Evolutionary conservation across 257 asterid species (phyloP), one percentile per base, ranked within the genome.

Genomic region (Mitragyna speciosa): DNA sequence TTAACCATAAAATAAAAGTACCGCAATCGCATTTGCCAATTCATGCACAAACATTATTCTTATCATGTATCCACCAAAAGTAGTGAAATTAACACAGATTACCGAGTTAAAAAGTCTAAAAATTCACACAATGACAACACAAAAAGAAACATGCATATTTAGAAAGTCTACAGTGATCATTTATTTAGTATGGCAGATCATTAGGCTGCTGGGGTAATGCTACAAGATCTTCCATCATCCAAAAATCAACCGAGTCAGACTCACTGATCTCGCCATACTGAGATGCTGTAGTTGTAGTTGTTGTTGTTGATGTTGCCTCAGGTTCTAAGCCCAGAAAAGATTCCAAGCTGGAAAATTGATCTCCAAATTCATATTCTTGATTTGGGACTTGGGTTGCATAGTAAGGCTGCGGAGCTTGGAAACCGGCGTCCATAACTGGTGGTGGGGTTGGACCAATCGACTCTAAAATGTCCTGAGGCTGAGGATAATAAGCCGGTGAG

Each of bases 171-270:
- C 16, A 41, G 31, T 70, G 16, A 45, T 47, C 4, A 16, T 28
- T 28, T 2, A 65, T 45, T 87, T 83, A 92, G 71, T 81, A 90
- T 74, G 82, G 71, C 45, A 87, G 54, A 70, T 82, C 65, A 48
- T 83, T 79, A 33, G 68, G 83, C 43, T 83, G 87, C 45, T 79
- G 81, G 72, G 81, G 68, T 14, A 79, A 81, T 49, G 68, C 85
- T 49, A 87, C 83, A 76, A 87, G 84, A 28, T 84, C 97, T 75
- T 86, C 92, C 92, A 88, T 83, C 87, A 89, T 75, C 90, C 94
- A 92, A 24, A 77, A 76, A 51, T 87, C 88, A 69, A 83, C 72
- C 24, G 87, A 76, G 65, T 86, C 86, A 39, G 86, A 76, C 80
- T 89, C 92, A 22, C 6, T 82, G 22, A 81, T 64, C 39, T 63